phyloP scores from a whole-genome alignment of 1,139 yeast genomes.

The Candida sojae region DNA sequence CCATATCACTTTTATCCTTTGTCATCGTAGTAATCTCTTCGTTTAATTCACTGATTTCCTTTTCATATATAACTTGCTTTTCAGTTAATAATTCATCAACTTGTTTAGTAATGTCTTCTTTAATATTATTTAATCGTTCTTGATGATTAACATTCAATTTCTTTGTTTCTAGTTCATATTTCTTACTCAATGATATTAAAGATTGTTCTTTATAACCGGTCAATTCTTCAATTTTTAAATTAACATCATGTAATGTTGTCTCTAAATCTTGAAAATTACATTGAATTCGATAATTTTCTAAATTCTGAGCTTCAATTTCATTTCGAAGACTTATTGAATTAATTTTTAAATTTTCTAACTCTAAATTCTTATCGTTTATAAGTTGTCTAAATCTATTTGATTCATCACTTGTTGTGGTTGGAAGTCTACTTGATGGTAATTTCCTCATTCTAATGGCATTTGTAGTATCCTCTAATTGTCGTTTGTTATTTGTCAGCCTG shows the following conservation, averaged over 20 bases:
- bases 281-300: slow-evolving; percentile 41
- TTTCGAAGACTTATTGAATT: slow-evolving; percentile 35
- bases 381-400: slow-evolving; percentile 8
- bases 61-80: slow-evolving; percentile 27
- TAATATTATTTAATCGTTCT: slow-evolving; percentile 34
- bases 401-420: slow-evolving; percentile 1
- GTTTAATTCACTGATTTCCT: slow-evolving; percentile 19
- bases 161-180: slow-evolving; percentile 34
- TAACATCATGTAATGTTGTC: slow-evolving; percentile 18
- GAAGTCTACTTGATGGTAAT: neutral
- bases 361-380: slow-evolving; percentile 13
- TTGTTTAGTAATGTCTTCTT: slow-evolving; percentile 33
- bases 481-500: neutral
- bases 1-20: slow-evolving; percentile 8
- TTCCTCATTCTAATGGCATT: slow-evolving; percentile 9
- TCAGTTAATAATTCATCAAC: slow-evolving; percentile 36
- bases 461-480: neutral
- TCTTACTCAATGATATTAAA: slow-evolving; percentile 29
- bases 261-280: slow-evolving; percentile 28
- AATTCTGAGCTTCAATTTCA: slow-evolving; percentile 35
- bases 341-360: slow-evolving; percentile 18
- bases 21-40: slow-evolving; percentile 12
- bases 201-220: slow-evolving; percentile 28
- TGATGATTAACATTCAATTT: slow-evolving; percentile 37
- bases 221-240: slow-evolving; percentile 33